phyloP scores from a whole-genome alignment of 306 rosid species.

The Cyamopsis tetragonoloba region DNA sequence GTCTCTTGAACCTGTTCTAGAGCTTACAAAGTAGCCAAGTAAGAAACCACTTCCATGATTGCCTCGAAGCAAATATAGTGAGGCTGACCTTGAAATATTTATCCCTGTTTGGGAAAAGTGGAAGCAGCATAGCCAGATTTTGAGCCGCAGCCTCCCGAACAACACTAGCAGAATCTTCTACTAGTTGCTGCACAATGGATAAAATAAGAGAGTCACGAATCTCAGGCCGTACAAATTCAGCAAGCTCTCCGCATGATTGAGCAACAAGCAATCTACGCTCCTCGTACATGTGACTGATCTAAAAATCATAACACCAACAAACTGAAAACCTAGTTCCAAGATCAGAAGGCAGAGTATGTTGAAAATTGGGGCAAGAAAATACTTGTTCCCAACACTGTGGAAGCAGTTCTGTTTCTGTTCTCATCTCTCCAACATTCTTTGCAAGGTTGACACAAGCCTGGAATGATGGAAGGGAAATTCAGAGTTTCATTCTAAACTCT shows the following conservation, averaged over 20 bases:
- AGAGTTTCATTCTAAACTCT: conserved; percentile 3
- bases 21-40: conserved; percentile 99
- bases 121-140: conserved; percentile 95
- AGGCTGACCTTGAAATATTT: conserved; percentile 99
- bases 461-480: conserved; percentile 30
- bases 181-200: conserved; percentile 86
- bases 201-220: conserved; percentile 94
- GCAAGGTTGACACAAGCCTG: conserved; percentile 98
- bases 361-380: conserved; percentile 30
- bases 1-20: conserved; percentile 76
- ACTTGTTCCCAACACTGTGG: conserved; percentile 99
- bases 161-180: conserved; percentile 89
- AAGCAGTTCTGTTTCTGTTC: conserved; percentile 96
- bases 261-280: conserved; percentile 99
- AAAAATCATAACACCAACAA: conserved; percentile 25
- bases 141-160: conserved; percentile 94
- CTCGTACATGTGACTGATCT: conserved; percentile 96
- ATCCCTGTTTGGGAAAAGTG: conserved; percentile 84
- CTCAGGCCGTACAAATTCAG: conserved; percentile 94
- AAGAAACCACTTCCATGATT: conserved; percentile 99
- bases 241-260: conserved; percentile 96
- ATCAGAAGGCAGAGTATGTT: conserved; percentile 15
- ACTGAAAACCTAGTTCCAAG: conserved; percentile 25
- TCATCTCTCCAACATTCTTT: conserved; percentile 93
- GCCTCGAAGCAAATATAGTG: conserved; percentile 99